Base-by-base conservation (phyloP, 306 rosid species). In the Acacia crassicarpa region DNA sequence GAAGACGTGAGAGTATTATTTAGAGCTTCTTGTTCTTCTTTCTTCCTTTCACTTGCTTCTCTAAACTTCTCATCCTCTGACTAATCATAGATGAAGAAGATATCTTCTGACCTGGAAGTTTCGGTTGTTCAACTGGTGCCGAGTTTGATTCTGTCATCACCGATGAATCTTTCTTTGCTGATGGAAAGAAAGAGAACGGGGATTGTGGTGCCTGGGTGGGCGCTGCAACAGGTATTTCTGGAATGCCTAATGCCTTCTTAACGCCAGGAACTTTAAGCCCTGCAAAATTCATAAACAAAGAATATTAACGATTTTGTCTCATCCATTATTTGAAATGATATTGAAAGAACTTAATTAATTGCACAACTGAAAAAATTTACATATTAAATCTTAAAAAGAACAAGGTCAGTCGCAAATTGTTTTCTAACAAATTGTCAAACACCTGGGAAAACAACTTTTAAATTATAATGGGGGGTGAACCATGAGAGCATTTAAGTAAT, bases 1-100 rank as follows among this genome's bases (percentile, higher is more conserved):
- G 53, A 40, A 58, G 38, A 38, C 4, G 67, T 14, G 33, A 53
- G 2, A 6, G 7, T 2, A 2, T 38, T 48, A 16, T 56, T 87
- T 85, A 91, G 89, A 77, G 68, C 85, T 82, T 89, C 82, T 86
- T 91, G 90, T 86, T 89, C 70, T 84, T 89, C 89, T 88, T 91
- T 78, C 88, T 86, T 72, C 91, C 93, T 78, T 88, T 91, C 30
- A 88, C 90, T 85, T 89, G 89, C 79, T 80, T 89, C 83, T 89
- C 95, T 85, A 89, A 88, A 69, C 84, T 91, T 86, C 80, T 89
- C 69, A 89, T 85, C 89, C 93, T 88, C 78, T 88, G 91, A 77
- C 92, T 89, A 15, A 91, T 78, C 40, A 83, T 79, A 65, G 92
- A 85, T 3, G 93, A 74, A 1, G 95, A 83, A 0, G 88, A 78